A percentile compares a stretch with the other conserved stretches of the same genome.
Evolutionary conservation across 2,329 filamentous ascomycete species (phyloP).

Genomic region (Fusarium euwallaceae): DNA sequence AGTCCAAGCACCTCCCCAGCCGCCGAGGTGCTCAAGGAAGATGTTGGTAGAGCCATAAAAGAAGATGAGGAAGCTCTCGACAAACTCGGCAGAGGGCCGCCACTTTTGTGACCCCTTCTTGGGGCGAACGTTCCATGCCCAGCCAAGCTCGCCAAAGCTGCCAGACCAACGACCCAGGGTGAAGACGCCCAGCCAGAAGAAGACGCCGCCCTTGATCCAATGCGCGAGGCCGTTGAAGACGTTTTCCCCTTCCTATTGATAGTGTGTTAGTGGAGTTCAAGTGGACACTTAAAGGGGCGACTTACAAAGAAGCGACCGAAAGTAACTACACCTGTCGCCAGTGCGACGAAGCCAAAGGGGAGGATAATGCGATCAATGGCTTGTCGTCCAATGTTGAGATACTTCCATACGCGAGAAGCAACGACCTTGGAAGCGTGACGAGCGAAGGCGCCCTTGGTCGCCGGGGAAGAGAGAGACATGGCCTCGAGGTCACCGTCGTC

Average conservation of each 20-base stretch:
- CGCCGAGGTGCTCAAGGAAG: conserved; percentile 89
- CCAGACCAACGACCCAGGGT: conserved; percentile 92
- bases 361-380: conserved; percentile 82
- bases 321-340: conserved; percentile 80
- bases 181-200: conserved; percentile 92
- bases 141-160: conserved; percentile 89
- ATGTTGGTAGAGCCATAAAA: conserved; percentile 91
- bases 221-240: conserved; percentile 92
- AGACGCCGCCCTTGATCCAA: conserved; percentile 94
- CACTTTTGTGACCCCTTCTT: conserved; percentile 67
- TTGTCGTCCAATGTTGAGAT: conserved; percentile 72
- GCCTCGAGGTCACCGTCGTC: conserved; percentile 58
- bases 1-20: conserved; percentile 78
- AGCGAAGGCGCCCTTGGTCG: conserved; percentile 65
- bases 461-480: conserved; percentile 43
- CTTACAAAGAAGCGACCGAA: conserved; percentile 89
- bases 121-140: conserved; percentile 94
- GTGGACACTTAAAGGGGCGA: not conserved
- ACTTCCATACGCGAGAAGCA: conserved; percentile 68
- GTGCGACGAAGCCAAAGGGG: conserved; percentile 79
- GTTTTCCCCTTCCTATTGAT: conserved; percentile 69
- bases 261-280: conserved; percentile 8
- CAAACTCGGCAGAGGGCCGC: conserved; percentile 87
- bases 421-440: conserved; percentile 67
- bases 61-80: conserved; percentile 91